Percentiles rank a stretch among this genome's conserved stretches.
Conservation (phyloP, 208 protist species). For the Trypanosoma scelopori region DNA sequence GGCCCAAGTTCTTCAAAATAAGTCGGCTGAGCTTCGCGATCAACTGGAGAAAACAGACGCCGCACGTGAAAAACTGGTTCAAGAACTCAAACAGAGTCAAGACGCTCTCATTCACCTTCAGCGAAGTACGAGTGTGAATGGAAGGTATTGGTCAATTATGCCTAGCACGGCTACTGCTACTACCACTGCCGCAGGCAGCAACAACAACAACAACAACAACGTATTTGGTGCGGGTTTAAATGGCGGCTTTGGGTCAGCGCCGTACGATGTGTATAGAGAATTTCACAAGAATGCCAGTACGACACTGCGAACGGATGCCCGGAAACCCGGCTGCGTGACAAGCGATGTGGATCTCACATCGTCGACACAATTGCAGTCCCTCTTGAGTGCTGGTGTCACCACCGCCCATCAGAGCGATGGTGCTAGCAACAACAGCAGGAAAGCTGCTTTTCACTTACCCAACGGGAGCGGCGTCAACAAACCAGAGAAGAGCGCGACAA, state of each 20-base stretch:
- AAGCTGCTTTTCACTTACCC: too few relatives aligned
- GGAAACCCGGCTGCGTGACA: background rate
- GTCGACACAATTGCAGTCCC: background rate
- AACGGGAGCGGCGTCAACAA: background rate
- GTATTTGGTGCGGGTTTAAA: constrained; percentile 18
- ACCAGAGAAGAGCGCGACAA: background rate
- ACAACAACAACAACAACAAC: too few relatives aligned
- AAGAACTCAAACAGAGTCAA: constrained; percentile 78
- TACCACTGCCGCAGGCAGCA: constrained; percentile 1
- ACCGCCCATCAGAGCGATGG: background rate
- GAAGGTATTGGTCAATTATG: constrained; percentile 62
- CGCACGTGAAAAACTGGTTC: constrained; percentile 55
- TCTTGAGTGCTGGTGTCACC: background rate
- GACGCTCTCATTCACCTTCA: constrained; percentile 80
- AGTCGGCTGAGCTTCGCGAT: constrained; percentile 61
- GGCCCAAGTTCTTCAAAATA: constrained; percentile 40
- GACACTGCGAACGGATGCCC: constrained; percentile 4
- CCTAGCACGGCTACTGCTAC: background rate
- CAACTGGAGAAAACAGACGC: constrained; percentile 67
- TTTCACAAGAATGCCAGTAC: constrained; percentile 29
- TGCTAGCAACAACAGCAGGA: background rate
- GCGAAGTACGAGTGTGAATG: constrained; percentile 69
- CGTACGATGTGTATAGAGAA: constrained; percentile 29
- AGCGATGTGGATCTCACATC: background rate
- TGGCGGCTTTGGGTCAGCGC: constrained; percentile 15